Evolutionary conservation across 768 basidiomycete genomes (phyloP).

Genomic region (Lyophyllum atratum): DNA sequence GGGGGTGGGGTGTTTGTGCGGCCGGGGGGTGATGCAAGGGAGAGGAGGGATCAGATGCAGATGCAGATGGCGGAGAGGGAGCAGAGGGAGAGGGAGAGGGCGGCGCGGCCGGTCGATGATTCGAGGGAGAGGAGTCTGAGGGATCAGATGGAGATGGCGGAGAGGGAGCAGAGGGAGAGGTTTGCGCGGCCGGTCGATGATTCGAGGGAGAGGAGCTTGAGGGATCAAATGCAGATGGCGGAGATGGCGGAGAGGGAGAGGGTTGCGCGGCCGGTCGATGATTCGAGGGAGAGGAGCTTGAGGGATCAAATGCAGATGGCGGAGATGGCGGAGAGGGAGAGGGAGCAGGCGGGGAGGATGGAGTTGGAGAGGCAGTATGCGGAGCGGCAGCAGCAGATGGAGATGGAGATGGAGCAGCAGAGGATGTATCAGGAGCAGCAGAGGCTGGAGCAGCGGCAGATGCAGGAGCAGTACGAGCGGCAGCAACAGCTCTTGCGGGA

Average conservation of each 20-base stretch:
- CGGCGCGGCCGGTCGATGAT: constrained; percentile 22
- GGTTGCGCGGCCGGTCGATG: constrained; percentile 23
- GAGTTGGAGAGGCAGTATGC: constrained; percentile 16
- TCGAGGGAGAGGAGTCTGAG: not conserved
- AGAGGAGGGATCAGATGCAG: not conserved
- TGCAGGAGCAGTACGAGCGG: constrained; percentile 19
- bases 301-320: constrained; percentile 12
- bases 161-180: too few relatives aligned
- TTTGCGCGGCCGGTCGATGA: constrained; percentile 23
- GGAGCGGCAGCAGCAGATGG: constrained; percentile 17
- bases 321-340: constrained; percentile 26
- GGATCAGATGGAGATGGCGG: too few relatives aligned
- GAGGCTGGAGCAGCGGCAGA: constrained; percentile 22
- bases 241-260: constrained; percentile 27
- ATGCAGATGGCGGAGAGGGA: too few relatives aligned
- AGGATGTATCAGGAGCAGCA: constrained; percentile 24
- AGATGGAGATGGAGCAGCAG: constrained; percentile 19
- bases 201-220: not conserved
- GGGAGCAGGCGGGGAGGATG: constrained; percentile 23
- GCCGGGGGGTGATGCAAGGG: constrained; percentile 16
- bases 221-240: constrained; percentile 11
- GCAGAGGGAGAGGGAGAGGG: too few relatives aligned
- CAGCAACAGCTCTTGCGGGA: constrained; percentile 19
- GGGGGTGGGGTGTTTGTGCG: constrained; percentile 35
- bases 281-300: not conserved